A percentile compares a stretch with the other conserved stretches of the same genome.
Conservation (phyloP, 2,329 filamentous ascomycete genomes). For the Ophiostoma sp. region DNA sequence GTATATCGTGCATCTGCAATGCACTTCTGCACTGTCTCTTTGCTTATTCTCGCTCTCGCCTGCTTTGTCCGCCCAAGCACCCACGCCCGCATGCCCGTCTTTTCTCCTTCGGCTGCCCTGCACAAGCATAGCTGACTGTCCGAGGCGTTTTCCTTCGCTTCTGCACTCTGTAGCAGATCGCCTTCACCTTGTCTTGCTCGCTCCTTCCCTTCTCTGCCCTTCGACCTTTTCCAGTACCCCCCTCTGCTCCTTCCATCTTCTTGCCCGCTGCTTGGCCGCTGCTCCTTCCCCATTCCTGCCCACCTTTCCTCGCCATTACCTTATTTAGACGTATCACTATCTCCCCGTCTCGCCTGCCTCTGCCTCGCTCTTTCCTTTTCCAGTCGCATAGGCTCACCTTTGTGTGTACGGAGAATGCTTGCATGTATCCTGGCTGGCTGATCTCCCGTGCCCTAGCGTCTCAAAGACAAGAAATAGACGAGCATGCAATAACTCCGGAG, state of each 20-base stretch:
- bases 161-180: no score
- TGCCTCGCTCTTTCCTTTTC: conserved; percentile 2
- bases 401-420: neutral
- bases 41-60: no score
- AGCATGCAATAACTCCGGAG: no score
- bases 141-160: no score
- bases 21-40: neutral
- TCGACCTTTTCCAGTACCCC: neutral
- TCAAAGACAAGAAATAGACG: neutral
- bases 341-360: neutral
- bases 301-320: neutral
- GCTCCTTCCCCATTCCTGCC: neutral
- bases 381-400: neutral
- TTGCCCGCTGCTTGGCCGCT: neutral
- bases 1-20: neutral
- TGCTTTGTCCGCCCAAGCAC: no score
- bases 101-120: no score
- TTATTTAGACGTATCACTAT: neutral
- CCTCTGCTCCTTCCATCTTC: neutral
- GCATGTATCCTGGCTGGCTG: conserved; percentile 15
- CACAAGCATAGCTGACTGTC: no score
- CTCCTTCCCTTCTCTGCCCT: neutral
- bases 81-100: no score
- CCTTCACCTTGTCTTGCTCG: neutral
- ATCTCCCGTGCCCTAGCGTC: conserved; percentile 21